Evolutionary conservation across 2,329 filamentous ascomycete species (phyloP), one percentile per base, ranked within the genome.

Genomic region (Hypoxylon sp.): DNA sequence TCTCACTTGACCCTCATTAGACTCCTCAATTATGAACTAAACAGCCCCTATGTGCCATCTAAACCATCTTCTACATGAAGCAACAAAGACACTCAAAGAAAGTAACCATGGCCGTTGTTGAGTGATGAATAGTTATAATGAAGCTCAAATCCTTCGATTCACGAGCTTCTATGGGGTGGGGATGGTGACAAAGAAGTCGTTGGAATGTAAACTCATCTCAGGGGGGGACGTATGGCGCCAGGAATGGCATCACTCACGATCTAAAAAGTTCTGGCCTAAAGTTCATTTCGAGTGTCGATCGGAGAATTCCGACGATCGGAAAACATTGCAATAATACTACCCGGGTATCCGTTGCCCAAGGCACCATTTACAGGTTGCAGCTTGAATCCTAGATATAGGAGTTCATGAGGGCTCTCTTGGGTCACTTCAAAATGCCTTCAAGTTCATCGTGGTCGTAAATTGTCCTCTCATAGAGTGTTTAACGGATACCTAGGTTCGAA

Each of bases 31-130:
- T 58, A 71, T 52, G 71, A 65, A 65, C 62, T 42, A 11, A 58
- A 66, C 59, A 53, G 15, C 42, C 31, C 52, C 56, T 44, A 60
- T 57, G 56, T 56, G 46, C 68, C 71, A 72, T 69, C 24, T 62
- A 44, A 58, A 72, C 65, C 66, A 67, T 66, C 56, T 13, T 59
- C 56, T 61, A 67, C 58, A 71, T 57, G 51, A 64, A 59, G 31
- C 48, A 65, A 76, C 70, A 74, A 74, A 75, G 72, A 27, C n/a
- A 56, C 35, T 76, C 73, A 76, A 77, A 76, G 75, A 63, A 74
- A 70, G 53, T 57, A 62, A 67, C 63, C 57, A 65, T 65, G 61
- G 51, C 63, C 72, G 71, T 73, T 73, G 71, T 73, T 71, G 58
- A 46, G 17, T 56, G 64, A 70, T 69, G 70, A 70, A 69, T 72